Evolutionary conservation across 129 eudicot species (phyloP).

Genomic region (Apium graveolens): DNA sequence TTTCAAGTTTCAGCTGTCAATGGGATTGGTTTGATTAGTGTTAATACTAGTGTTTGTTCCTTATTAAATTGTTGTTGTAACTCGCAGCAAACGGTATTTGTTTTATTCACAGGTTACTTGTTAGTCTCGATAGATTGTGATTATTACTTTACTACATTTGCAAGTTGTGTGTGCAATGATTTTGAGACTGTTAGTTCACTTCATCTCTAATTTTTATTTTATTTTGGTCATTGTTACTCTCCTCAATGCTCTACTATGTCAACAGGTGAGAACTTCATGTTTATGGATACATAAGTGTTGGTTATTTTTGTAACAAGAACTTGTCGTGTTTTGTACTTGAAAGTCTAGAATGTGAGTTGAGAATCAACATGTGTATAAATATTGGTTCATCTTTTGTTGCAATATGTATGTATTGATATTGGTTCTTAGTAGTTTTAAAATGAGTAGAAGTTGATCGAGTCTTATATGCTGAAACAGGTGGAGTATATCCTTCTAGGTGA

Average conservation of each 20-base stretch:
- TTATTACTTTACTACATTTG: background rate
- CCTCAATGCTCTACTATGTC: background rate
- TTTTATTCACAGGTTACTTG: background rate
- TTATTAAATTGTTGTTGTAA: background rate
- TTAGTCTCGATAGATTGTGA: background rate
- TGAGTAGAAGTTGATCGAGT: background rate
- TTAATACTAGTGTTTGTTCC: background rate
- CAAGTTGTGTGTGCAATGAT: background rate
- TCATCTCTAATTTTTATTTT: too few relatives aligned
- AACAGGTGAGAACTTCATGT: background rate
- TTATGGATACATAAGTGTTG: background rate
- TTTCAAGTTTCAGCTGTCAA: background rate
- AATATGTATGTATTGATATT: too few relatives aligned
- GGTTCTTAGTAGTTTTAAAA: background rate
- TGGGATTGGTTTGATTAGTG: background rate
- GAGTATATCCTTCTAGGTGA: background rate
- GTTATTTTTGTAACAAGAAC: background rate
- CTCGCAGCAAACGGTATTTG: background rate
- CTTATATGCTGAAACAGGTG: background rate
- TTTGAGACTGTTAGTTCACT: too few relatives aligned
- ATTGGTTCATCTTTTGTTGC: background rate
- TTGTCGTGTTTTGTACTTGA: background rate
- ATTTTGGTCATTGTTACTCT: background rate
- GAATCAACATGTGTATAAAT: background rate
- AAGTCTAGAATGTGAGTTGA: background rate